Base-by-base conservation (phyloP, 2,329 filamentous ascomycete species). In the Pseudocercospora macadamiae region DNA sequence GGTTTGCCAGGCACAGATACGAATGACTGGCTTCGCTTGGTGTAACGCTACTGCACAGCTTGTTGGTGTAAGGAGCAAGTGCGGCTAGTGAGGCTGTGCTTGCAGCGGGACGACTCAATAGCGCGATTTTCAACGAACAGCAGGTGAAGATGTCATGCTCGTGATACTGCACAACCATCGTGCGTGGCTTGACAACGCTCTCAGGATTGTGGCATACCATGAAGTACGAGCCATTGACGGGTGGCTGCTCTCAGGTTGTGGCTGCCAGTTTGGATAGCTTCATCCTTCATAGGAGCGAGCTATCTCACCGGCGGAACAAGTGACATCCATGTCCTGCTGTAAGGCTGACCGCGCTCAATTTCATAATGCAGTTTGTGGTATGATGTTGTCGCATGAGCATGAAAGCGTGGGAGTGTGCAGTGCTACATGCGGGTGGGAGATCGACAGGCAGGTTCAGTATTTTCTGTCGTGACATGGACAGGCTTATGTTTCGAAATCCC, bases 1-100 rank as follows among this genome's bases (percentile, higher is more conserved):
- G 45, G n/a, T 12, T 21, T 32, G 42, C 21, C 42, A 45, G 45
- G 45, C 45, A 49, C 45, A 32, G 25, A 49, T 49, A 49, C 42
- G 18, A 25, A n/a, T 25, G 42, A 45, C 42, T 45, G 42, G 42
- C 42, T 26, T 18, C 42, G 42, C 42, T 45, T 45, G 18, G 36
- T 14, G n/a, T 39, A 25, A 14, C 21, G 39, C 21, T 48, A 14
- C 44, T 26, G 44, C 44, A 48, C 44, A 26, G 25, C n/a, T n/a
- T 23, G 39, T 44, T 44, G 39, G 39, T 44, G 39, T 44, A 44
- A 44, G 39, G 39, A 19, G 39, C 39, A 44, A 44, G 39, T 45
- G 42, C 42, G 45, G 25, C 26, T 28, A 10, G 45, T 26, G 25
- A 49, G 45, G 45, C 45, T 49, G 45, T 49, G 45, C 45, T 32